Base-by-base conservation (phyloP, 345 rosid species). In the Barbarea vulgaris region DNA sequence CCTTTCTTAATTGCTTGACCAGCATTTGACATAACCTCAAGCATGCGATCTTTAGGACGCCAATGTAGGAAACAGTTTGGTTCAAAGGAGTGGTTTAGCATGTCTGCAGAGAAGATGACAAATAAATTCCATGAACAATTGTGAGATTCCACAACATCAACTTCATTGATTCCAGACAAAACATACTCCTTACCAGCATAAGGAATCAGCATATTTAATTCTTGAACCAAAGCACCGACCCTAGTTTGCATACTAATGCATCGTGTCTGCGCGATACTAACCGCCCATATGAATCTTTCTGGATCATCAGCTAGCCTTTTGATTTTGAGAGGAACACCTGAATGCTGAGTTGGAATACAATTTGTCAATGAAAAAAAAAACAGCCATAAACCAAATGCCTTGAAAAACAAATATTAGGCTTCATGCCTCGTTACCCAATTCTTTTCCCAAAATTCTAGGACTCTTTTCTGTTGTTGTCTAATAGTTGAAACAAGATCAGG, bases 21-120 rank as follows among this genome's bases (percentile, higher is more conserved):
- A 54, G 97, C 97, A 79, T 91, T 91, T 79, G 93, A 88, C 98
- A 94, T 87, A 77, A 94, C 97, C 77, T 91, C 98, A 60, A 94
- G 93, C 89, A 90, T 91, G 37, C 95, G 97, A 63, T 94, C 98
- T 81, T 90, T 91, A 53, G 86, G 89, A 81, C 97, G 89, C 98
- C 96, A 94, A 77, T 91, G 95, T 62, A 89, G 81, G 83, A 94
- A 94, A 80, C 97, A 94, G 83, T 88, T 94, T 70, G 98, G 97
- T 79, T 85, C 81, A 42, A 83, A 86, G 25, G 98, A 91, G 72
- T 94, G 97, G 83, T 88, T 94, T 56, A 94, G 77, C 96, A 90
- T 94, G 81, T 94, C 97, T 94, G 95, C 86, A 80, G 55, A 48
- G 51, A 42, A 70, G 44, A 73, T 65, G 28, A 17, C 64, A 0